phyloP scores from a whole-genome alignment of 148 eudicot species.

The Nepenthes gracilis region DNA sequence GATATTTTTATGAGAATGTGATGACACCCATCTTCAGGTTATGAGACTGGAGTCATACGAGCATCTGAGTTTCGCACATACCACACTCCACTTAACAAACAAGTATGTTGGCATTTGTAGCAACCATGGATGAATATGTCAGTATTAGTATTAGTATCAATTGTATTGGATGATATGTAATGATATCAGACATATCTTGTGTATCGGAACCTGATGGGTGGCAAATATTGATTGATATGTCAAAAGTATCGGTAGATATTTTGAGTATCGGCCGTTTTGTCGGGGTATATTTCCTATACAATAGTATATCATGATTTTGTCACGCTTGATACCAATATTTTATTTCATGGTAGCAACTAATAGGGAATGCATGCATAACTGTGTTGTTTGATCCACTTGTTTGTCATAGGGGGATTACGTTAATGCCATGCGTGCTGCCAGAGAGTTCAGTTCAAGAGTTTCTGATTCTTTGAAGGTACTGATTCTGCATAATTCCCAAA shows the following conservation, averaged over 20 bases:
- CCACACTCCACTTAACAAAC: constrained; percentile 59
- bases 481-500: constrained; percentile 2
- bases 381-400: constrained; percentile 10
- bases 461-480: constrained; percentile 50
- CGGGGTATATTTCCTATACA: too few relatives aligned
- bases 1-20: not conserved
- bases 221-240: too few relatives aligned
- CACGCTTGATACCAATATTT: too few relatives aligned
- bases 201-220: too few relatives aligned
- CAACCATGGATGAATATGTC: not conserved
- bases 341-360: not conserved
- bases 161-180: too few relatives aligned
- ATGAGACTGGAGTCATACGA: constrained; percentile 41
- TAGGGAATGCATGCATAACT: not conserved
- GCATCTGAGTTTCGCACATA: constrained; percentile 67
- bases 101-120: constrained; percentile 19
- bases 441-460: constrained; percentile 43
- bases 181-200: too few relatives aligned
- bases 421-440: constrained; percentile 53
- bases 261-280: too few relatives aligned
- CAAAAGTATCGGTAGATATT: too few relatives aligned
- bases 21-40: constrained; percentile 23
- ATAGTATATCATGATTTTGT: too few relatives aligned
- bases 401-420: constrained; percentile 46
- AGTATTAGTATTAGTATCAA: not conserved